phyloP scores from a whole-genome alignment of 768 basidiomycete genomes.

The Chlorophyllum brunneum region DNA sequence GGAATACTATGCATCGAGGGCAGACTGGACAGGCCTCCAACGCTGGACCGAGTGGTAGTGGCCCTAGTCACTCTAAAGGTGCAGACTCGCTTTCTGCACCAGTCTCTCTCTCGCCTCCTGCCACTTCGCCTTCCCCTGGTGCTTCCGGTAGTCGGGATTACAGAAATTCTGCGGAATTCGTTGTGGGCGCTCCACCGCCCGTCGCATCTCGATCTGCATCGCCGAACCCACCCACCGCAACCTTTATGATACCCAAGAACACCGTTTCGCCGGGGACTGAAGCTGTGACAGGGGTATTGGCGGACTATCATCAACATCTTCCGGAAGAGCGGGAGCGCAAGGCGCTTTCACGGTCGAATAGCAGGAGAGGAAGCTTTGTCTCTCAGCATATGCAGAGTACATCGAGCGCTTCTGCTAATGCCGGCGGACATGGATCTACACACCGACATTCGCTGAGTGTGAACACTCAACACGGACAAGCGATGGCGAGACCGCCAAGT shows the following conservation, averaged over 20 bases:
- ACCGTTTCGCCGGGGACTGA: constrained; percentile 39
- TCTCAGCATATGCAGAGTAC: constrained; percentile 24
- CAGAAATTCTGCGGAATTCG: constrained; percentile 66
- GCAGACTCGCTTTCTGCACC: constrained; percentile 15
- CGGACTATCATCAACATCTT: constrained; percentile 78
- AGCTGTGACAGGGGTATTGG: constrained; percentile 70
- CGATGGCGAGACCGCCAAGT: constrained; percentile 49
- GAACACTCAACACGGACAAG: constrained; percentile 34
- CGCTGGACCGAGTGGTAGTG: constrained; percentile 4
- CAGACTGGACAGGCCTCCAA: not conserved
- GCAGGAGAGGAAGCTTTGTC: constrained; percentile 35
- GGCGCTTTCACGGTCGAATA: constrained; percentile 52
- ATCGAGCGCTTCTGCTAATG: not conserved
- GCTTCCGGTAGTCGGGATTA: constrained; percentile 47
- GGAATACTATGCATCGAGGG: constrained; percentile 35
- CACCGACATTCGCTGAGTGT: constrained; percentile 19
- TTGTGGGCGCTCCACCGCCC: constrained; percentile 73
- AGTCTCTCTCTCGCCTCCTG: constrained; percentile 35
- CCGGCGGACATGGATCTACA: not conserved
- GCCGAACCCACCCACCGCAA: constrained; percentile 70
- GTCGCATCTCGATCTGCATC: constrained; percentile 64
- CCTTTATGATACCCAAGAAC: constrained; percentile 68
- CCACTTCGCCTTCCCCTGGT: constrained; percentile 25
- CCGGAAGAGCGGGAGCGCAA: constrained; percentile 84
- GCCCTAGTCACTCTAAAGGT: constrained; percentile 19